Evolutionary conservation across 1,284 basidiomycete genomes (phyloP).

Genomic region (Pseudomicrostroma phylloplanum): DNA sequence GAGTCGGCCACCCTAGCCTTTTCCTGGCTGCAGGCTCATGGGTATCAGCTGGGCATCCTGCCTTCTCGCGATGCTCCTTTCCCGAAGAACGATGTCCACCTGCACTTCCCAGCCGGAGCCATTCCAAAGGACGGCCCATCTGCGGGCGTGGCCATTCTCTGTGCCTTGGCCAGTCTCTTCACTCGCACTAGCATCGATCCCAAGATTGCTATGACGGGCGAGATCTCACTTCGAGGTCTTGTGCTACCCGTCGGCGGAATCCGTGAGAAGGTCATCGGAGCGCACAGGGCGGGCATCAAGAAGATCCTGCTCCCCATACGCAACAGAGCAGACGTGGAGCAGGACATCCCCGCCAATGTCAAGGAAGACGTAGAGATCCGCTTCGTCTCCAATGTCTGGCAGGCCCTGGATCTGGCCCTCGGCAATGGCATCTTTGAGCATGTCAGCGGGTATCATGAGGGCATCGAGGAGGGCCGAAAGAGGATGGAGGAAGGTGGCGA

Average conservation of each 20-base stretch:
- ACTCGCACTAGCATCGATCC: constrained; percentile 60
- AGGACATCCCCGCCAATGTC: constrained; percentile 69
- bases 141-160: constrained; percentile 79
- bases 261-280: constrained; percentile 46
- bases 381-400: constrained; percentile 69
- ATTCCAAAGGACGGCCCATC: constrained; percentile 81
- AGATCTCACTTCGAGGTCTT: constrained; percentile 43
- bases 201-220: constrained; percentile 47
- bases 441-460: constrained; percentile 28
- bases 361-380: constrained; percentile 68
- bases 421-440: constrained; percentile 31
- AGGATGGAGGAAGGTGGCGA: constrained; percentile 30
- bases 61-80: constrained; percentile 64
- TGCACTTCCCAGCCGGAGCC: constrained; percentile 79
- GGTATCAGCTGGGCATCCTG: constrained; percentile 72
- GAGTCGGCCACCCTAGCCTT: constrained; percentile 80
- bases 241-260: constrained; percentile 48
- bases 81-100: constrained; percentile 72
- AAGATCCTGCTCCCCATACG: constrained; percentile 74
- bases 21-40: constrained; percentile 63
- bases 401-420: constrained; percentile 65
- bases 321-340: constrained; percentile 76
- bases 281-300: constrained; percentile 67
- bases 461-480: constrained; percentile 29
- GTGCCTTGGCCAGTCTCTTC: constrained; percentile 74